Percentiles rank a stretch among this genome's conserved stretches.
These are phyloP conservation scores for Aspergillus fumigatus DNA, from an alignment of 2,329 filamentous ascomycete genomes.

Conservation along the genomic window DNA sequence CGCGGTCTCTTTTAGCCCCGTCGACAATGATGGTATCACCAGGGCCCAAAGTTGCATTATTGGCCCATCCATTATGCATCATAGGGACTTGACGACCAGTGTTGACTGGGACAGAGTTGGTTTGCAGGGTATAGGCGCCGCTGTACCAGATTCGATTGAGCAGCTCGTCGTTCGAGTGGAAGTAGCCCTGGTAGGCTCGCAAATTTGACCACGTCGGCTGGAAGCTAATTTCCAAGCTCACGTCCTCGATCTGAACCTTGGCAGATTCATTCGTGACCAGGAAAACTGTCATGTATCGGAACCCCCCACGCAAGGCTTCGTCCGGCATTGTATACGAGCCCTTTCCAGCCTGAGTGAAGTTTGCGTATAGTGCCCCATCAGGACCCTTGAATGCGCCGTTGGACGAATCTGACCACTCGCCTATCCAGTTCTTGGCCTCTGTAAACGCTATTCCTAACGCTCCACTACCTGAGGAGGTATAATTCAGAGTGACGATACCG, in stretches of 20 bases:
- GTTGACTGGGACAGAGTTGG: constrained; percentile 36
- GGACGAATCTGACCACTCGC: constrained; percentile 46
- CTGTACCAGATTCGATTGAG: constrained; percentile 57
- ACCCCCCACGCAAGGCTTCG: too few relatives aligned
- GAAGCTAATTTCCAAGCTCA: constrained; percentile 44
- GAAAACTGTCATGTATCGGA: constrained; percentile 39
- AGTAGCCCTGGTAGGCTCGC: constrained; percentile 51
- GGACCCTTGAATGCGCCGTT: constrained; percentile 42
- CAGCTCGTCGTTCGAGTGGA: constrained; percentile 47
- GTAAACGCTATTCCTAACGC: constrained; percentile 46
- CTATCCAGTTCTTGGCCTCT: constrained; percentile 47
- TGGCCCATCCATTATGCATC: constrained; percentile 33
- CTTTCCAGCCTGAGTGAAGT: constrained; percentile 30
- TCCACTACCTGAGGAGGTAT: constrained; percentile 38
- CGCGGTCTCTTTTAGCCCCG: constrained; percentile 41
- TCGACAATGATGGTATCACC: constrained; percentile 43
- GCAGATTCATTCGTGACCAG: constrained; percentile 29
- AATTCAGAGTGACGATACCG: constrained; percentile 51
- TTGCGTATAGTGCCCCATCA: constrained; percentile 39
- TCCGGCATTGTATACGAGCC: not conserved
- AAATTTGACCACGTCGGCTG: constrained; percentile 51
- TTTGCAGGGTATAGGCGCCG: constrained; percentile 52
- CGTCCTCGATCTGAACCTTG: constrained; percentile 31
- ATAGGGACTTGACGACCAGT: constrained; percentile 34
- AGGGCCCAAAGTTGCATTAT: constrained; percentile 37